phyloP scores from a whole-genome alignment of 2,329 filamentous ascomycete genomes.

The Lizonia empirigonia region DNA sequence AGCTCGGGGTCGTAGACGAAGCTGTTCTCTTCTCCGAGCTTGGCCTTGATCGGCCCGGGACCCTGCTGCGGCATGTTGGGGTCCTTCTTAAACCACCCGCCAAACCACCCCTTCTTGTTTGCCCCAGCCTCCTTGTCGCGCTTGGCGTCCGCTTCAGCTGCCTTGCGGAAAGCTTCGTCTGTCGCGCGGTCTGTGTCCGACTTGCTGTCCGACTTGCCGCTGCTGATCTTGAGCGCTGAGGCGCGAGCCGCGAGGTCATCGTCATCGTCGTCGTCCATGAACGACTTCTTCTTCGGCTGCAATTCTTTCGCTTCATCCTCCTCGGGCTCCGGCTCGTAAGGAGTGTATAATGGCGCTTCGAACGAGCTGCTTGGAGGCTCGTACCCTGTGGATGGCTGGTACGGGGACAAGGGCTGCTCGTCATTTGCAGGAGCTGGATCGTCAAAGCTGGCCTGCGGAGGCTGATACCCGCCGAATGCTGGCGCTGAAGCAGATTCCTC shows the following conservation, averaged over 20 bases:
- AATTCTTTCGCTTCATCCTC: slow-evolving; percentile 53
- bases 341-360: slow-evolving; percentile 50
- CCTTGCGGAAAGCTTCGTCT: slow-evolving; percentile 82
- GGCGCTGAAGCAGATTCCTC: slow-evolving; percentile 29
- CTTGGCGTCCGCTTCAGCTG: slow-evolving; percentile 74
- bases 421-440: slow-evolving; percentile 15
- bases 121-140: slow-evolving; percentile 53
- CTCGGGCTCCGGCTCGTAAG: slow-evolving; percentile 58
- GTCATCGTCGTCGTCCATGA: slow-evolving; percentile 84
- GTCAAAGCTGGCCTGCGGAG: slow-evolving; percentile 35
- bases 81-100: slow-evolving; percentile 81
- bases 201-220: slow-evolving; percentile 58
- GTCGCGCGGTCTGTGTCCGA: slow-evolving; percentile 70
- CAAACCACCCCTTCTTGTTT: slow-evolving; percentile 69
- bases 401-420: slow-evolving; percentile 23
- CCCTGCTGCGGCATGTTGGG: slow-evolving; percentile 58
- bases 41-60: slow-evolving; percentile 80
- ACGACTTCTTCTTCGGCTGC: slow-evolving; percentile 67
- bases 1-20: slow-evolving; percentile 96
- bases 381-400: slow-evolving; percentile 42
- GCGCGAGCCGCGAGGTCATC: slow-evolving; percentile 65
- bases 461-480: slow-evolving; percentile 36
- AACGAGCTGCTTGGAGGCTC: slow-evolving; percentile 36
- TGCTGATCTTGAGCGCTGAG: slow-evolving; percentile 53
- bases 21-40: slow-evolving; percentile 89